Evolutionary conservation across 2,329 filamentous ascomycete genomes (phyloP), one percentile per base, ranked within the genome.

Genomic region (Cladophialophora immunda): DNA sequence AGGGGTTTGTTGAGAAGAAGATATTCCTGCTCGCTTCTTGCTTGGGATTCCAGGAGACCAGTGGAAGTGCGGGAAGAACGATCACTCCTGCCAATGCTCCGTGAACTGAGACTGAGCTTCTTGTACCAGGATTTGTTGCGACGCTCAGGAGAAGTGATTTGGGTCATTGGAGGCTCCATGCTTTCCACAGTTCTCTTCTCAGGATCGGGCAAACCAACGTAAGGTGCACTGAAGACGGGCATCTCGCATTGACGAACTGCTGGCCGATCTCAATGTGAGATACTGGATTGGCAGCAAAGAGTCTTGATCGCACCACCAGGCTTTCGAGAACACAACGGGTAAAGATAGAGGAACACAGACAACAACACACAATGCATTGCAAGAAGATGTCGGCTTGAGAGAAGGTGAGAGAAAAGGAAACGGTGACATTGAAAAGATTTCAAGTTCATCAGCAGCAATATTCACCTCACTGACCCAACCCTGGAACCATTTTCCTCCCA

Each of bases 1-100:
- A 69, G 64, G 6, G 68, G 68, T 30, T 69, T 69, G 38, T 69
- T 69, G 27, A 69, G 58, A 60, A 69, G 58, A 60, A 69, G 47
- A 60, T 67, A 69, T 7, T 58, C 59, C 29, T 65, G 58, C 36
- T 57, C 13, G 32, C 45, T 45, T 36, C 22, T 58, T 53, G 54
- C 50, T 59, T 59, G 50, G 53, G 36, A 27, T 27, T 36, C 27
- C 45, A 22, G 6, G 3, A 5, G 13, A 32, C 36, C 55, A 8
- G 25, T 45, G 15, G 58, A 34, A 25, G 15, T 54, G 47, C 55
- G 17, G 11, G 62, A 65, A n/a, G 41, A 50, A 38, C 47, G 29
- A 38, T 17, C 34, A 34, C 53, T 62, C 22, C 19, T 54, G 45
- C 45, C 13, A 47, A 25, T 29, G 25, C 38, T 32, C 22, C 29